phyloP scores from a whole-genome alignment of 441 rosid genomes.

The Croton laevigatus region DNA sequence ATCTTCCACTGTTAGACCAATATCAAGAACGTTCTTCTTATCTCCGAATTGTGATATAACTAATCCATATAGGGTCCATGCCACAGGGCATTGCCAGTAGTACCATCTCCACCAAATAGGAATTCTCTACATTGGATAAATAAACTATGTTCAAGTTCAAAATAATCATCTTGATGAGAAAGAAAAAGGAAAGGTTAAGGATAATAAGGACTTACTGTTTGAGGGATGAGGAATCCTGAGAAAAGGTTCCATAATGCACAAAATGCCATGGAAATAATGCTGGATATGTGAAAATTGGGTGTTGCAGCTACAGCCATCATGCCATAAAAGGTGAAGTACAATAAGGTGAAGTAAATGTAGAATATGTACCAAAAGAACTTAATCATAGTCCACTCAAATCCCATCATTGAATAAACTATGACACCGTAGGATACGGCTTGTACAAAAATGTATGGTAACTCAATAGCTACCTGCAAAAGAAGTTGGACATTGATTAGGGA shows the following conservation, averaged over 20 bases:
- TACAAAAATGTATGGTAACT: background rate
- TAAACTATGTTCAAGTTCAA: background rate
- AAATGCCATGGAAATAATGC: background rate
- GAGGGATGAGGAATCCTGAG: background rate
- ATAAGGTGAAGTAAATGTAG: background rate
- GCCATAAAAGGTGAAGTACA: background rate
- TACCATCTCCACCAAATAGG: background rate
- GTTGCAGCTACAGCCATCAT: background rate
- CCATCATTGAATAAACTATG: background rate
- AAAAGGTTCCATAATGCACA: background rate
- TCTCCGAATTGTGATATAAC: background rate
- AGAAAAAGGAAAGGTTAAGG: background rate
- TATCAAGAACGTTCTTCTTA: background rate
- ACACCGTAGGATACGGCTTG: background rate
- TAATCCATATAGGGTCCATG: background rate
- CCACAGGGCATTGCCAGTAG: background rate
- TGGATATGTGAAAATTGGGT: background rate
- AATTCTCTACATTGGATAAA: background rate
- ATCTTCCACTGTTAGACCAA: background rate
- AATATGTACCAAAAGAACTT: slow-evolving; percentile 1
- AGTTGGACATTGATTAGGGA: background rate
- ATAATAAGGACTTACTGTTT: background rate
- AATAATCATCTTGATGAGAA: background rate
- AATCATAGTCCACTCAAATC: background rate
- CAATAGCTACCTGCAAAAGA: background rate